phyloP scores from a whole-genome alignment of 805 yeast species.

The Priceomyces haplophilus region DNA sequence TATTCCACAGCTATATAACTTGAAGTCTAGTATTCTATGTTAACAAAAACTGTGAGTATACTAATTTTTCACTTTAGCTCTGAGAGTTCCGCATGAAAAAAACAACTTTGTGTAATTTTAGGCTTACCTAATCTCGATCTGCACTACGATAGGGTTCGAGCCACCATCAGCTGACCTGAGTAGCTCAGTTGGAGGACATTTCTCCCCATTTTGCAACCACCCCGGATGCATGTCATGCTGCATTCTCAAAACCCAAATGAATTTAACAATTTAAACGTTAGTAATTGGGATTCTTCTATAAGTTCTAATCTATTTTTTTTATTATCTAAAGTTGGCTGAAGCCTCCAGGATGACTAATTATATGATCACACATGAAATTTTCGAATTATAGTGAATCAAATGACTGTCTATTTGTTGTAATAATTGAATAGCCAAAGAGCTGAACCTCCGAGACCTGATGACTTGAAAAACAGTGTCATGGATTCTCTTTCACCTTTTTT shows the following conservation, averaged over 20 bases:
- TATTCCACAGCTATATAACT: slow-evolving; percentile 1
- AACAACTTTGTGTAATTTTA: neutral
- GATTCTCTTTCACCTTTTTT: slow-evolving; percentile 9
- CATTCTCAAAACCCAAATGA: no score
- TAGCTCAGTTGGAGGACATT: no score
- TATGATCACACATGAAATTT: no score
- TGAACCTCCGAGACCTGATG: slow-evolving; percentile 16
- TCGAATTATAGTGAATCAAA: no score
- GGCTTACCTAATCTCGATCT: neutral
- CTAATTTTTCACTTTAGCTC: neutral
- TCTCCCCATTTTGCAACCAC: no score
- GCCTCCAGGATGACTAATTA: no score
- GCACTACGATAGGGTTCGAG: neutral
- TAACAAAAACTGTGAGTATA: neutral
- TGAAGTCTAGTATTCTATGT: neutral
- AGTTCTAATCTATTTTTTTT: no score
- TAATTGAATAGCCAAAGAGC: slow-evolving; percentile 16
- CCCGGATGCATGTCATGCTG: no score
- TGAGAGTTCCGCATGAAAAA: neutral
- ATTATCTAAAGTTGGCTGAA: no score
- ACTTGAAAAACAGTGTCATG: slow-evolving; percentile 10
- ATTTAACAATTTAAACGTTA: no score
- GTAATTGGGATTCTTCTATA: no score
- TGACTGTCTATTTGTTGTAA: no score
- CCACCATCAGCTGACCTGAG: neutral